phyloP scores from a whole-genome alignment of 2,329 filamentous ascomycete species.

The Exophiala alcalophila region DNA sequence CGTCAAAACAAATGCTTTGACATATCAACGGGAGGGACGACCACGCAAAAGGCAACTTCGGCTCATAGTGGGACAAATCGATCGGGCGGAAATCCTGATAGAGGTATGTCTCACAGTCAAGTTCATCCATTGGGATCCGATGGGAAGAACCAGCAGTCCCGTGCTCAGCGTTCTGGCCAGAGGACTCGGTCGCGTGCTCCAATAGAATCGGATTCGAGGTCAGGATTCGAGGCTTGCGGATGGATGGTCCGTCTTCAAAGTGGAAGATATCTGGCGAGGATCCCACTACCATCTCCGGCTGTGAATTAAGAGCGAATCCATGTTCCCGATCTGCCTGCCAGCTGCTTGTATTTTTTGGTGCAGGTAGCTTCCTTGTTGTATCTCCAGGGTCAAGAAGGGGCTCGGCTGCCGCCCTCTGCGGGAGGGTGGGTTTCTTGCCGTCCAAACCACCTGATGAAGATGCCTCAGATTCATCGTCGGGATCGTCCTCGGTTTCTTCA shows the following conservation, averaged over 20 bases:
- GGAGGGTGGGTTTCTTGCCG: conserved; percentile 1
- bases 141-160: background rate
- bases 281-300: conserved; percentile 17
- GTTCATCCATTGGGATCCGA: conserved; percentile 20
- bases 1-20: conserved; percentile 28
- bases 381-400: background rate
- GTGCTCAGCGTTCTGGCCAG: background rate
- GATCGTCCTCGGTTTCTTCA: conserved; percentile 8
- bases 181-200: background rate
- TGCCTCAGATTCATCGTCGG: conserved; percentile 15
- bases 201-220: conserved; percentile 21
- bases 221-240: conserved; percentile 23
- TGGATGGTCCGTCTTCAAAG: conserved; percentile 15
- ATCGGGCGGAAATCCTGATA: conserved; percentile 30
- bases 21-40: conserved; percentile 28
- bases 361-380: background rate
- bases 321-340: conserved; percentile 10
- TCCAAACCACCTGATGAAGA: conserved; percentile 9
- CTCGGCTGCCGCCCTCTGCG: too few relatives aligned
- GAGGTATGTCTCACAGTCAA: conserved; percentile 21
- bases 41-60: conserved; percentile 29
- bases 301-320: conserved; percentile 5
- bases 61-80: conserved; percentile 27
- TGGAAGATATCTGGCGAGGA: conserved; percentile 23
- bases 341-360: background rate